phyloP scores from a whole-genome alignment of 2,329 filamentous ascomycete species.

The Colletotrichum shisoi region DNA sequence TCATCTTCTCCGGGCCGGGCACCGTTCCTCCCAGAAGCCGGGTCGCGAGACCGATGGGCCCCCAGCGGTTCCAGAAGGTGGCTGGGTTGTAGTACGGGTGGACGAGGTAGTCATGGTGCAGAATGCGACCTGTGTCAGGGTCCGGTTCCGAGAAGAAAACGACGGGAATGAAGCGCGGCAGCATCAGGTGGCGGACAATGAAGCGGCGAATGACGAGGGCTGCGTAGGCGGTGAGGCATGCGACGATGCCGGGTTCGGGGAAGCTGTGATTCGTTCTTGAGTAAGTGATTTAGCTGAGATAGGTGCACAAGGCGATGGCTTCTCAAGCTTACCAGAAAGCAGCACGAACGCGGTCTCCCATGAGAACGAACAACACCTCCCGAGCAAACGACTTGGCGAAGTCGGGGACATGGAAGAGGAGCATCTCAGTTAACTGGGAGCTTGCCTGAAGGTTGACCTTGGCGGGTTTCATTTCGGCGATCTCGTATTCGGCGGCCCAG shows the following conservation, averaged over 20 bases:
- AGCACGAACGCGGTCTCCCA: slow-evolving; percentile 69
- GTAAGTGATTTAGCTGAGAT: neutral
- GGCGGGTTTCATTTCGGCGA: slow-evolving; percentile 63
- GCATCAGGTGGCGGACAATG: slow-evolving; percentile 63
- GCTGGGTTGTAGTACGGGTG: slow-evolving; percentile 71
- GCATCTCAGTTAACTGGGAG: slow-evolving; percentile 65
- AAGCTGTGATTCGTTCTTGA: slow-evolving; percentile 49
- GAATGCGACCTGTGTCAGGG: slow-evolving; percentile 61
- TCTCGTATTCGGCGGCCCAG: slow-evolving; percentile 67
- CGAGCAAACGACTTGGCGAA: slow-evolving; percentile 56
- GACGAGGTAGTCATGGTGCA: slow-evolving; percentile 61
- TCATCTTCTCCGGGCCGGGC: slow-evolving; percentile 55
- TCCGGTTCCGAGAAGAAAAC: slow-evolving; percentile 58
- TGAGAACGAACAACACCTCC: slow-evolving; percentile 64
- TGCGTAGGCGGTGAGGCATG: slow-evolving; percentile 48
- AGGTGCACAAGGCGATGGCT: neutral
- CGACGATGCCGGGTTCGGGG: slow-evolving; percentile 53
- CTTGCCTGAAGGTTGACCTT: slow-evolving; percentile 61
- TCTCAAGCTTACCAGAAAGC: slow-evolving; percentile 66
- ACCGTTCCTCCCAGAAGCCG: slow-evolving; percentile 55
- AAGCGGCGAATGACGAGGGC: slow-evolving; percentile 63
- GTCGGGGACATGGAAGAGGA: slow-evolving; percentile 64
- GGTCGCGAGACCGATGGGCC: slow-evolving; percentile 60
- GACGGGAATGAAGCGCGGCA: slow-evolving; percentile 62
- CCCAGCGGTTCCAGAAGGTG: slow-evolving; percentile 70